Base-by-base conservation (phyloP, 2,329 filamentous ascomycete species). In the Nakataea oryzae region DNA sequence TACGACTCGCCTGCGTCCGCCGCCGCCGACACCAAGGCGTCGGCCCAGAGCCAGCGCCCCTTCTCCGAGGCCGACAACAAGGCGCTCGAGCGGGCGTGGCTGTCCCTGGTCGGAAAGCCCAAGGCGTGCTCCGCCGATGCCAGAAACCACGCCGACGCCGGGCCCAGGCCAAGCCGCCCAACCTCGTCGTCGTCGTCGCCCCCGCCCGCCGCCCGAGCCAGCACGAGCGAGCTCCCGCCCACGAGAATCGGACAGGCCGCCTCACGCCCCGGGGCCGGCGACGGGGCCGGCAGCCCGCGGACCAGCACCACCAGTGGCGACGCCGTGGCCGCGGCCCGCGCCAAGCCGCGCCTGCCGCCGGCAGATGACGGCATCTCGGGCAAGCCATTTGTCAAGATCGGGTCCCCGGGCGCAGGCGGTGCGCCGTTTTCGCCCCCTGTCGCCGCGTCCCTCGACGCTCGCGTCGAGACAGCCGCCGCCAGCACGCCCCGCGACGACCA, bases 1-100 rank as follows among this genome's bases (percentile, higher is more conserved):
- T 92, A 96, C 70, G 92, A 96, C 70, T 91, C 91, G 28, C 91
- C 89, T 12, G 83, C 88, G 1, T 75, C 79, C 13, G 73, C 81
- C 75, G 70, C 85, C 73, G 71, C 83, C 70, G 73, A 73, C 28
- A 68, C 81, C 28, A 60, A 32, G 47, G 24, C 72, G 65, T 87
- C 60, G 71, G 80, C 17, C 81, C 77, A 62, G 73, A 80, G 62
- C 74, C 79, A 41, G 86, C 85, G 90, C 56, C 91, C 92, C 0
- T 96, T 96, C 73, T 88, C 89, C 0, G 80, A 80, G 5, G 86
- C 85, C 63, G 92, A 96, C 74, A 96, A 93, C 67, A 85, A 87
- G 66, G 86, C 88, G 2, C 78, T 96, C 14, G 91, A 96, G 71
- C 84, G 86, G 65, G 85, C 90, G 47, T 96, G 93, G 90, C 75